Percentiles rank a stretch among this genome's conserved stretches.
Evolutionary conservation across 805 yeast genomes (phyloP).

Genomic region (Kregervanrija fluxuum): DNA sequence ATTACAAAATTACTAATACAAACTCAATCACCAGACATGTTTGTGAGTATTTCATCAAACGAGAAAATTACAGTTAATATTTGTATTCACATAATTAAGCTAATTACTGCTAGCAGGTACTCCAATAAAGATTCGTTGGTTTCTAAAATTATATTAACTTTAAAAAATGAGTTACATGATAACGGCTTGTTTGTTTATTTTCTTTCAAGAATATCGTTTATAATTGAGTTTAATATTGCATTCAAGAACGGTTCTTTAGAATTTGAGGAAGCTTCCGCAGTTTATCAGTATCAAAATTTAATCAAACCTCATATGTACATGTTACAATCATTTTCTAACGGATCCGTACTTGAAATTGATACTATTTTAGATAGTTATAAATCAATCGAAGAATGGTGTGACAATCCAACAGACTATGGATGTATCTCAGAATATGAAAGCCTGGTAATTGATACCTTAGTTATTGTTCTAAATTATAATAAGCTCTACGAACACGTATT

Average conservation of each 20-base stretch:
- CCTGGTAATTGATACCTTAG: neutral
- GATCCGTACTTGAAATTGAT: no score
- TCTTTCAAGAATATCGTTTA: conserved; percentile 21
- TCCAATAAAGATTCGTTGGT: conserved; percentile 18
- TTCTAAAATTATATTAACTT: conserved; percentile 17
- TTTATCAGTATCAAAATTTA: conserved; percentile 9
- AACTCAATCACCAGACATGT: conserved; percentile 3
- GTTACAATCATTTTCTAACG: conserved; percentile 12
- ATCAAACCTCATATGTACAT: conserved; percentile 19
- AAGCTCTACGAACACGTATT: conserved; percentile 10
- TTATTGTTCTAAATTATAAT: conserved; percentile 10
- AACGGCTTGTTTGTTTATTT: conserved; percentile 25
- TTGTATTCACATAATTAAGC: conserved; percentile 14
- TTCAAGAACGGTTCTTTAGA: conserved; percentile 14
- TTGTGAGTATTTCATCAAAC: conserved; percentile 4
- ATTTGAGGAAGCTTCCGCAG: conserved; percentile 11
- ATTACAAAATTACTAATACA: conserved; percentile 12
- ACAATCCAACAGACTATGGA: no score
- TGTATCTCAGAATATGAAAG: no score
- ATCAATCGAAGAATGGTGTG: no score
- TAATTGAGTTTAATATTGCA: conserved; percentile 19
- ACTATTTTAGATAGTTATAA: no score
- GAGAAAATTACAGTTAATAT: conserved; percentile 4
- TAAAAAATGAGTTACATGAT: conserved; percentile 18
- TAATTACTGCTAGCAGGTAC: conserved; percentile 17